Evolutionary conservation across 2,329 filamentous ascomycete genomes (phyloP).

Genomic region (Phyllosticta ampelicida): DNA sequence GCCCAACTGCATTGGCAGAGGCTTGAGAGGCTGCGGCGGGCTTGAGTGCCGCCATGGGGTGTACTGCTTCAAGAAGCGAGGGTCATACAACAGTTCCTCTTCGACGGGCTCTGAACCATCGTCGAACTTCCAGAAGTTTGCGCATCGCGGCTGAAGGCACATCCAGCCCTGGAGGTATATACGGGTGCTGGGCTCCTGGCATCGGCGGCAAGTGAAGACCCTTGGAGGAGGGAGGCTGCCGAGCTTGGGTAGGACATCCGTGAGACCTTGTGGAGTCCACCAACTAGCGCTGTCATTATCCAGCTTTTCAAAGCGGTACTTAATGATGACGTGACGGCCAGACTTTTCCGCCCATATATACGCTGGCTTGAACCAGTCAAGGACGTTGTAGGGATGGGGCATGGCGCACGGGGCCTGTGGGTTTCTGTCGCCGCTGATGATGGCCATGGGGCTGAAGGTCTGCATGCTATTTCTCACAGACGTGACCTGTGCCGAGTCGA

Average conservation of each 20-base stretch:
- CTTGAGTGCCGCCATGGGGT: constrained; percentile 32
- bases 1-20: constrained; percentile 30
- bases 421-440: constrained; percentile 42
- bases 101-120: constrained; percentile 23
- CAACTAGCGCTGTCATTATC: constrained; percentile 42
- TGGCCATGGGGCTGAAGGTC: constrained; percentile 38
- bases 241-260: constrained; percentile 18
- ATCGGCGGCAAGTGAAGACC: constrained; percentile 29
- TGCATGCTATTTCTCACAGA: constrained; percentile 38
- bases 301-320: constrained; percentile 57
- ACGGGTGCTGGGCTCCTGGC: constrained; percentile 23
- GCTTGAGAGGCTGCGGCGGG: constrained; percentile 30
- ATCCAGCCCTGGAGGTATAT: constrained; percentile 44
- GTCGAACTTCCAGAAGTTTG: constrained; percentile 43
- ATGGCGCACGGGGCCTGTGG: constrained; percentile 38
- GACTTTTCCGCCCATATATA: constrained; percentile 56
- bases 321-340: constrained; percentile 36
- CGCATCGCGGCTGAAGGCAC: constrained; percentile 46
- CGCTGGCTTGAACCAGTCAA: constrained; percentile 59
- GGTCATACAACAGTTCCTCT: constrained; percentile 39
- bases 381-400: constrained; percentile 51
- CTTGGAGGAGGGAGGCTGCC: constrained; percentile 20
- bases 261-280: constrained; percentile 39
- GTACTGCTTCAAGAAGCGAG: constrained; percentile 47
- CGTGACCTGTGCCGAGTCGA: constrained; percentile 25